Conservation (phyloP, 352 stramenopile species). For the Pseudoperonospora humuli region DNA sequence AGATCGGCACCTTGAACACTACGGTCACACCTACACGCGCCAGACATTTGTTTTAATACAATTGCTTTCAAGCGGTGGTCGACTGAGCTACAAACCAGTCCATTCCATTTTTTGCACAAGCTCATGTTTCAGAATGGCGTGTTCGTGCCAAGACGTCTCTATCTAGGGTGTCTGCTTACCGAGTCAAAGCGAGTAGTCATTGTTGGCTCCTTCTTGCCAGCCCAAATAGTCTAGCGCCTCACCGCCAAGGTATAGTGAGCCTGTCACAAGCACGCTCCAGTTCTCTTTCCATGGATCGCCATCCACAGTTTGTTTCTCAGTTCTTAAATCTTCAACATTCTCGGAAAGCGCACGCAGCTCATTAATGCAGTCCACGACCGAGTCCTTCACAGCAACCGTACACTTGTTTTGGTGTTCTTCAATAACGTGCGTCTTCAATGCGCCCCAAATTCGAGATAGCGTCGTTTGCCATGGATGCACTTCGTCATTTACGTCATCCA, state of each 20-base stretch:
- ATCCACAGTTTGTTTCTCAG: constrained; percentile 7
- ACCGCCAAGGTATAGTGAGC: constrained; percentile 66
- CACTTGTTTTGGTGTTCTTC: constrained; percentile 23
- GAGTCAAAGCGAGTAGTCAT: too few relatives aligned
- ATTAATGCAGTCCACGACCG: constrained; percentile 50
- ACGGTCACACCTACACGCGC: too few relatives aligned
- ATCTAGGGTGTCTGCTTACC: too few relatives aligned
- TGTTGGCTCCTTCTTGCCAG: constrained; percentile 49
- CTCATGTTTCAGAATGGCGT: too few relatives aligned
- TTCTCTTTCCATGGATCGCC: constrained; percentile 23
- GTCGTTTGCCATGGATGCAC: constrained; percentile 51
- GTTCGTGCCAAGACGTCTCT: too few relatives aligned
- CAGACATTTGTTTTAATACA: too few relatives aligned
- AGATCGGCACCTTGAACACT: too few relatives aligned
- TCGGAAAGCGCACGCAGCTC: constrained; percentile 35
- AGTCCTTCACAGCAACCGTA: constrained; percentile 38
- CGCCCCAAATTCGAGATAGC: constrained; percentile 44
- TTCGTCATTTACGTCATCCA: constrained; percentile 38
- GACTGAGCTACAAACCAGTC: too few relatives aligned
- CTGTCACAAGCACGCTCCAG: constrained; percentile 62
- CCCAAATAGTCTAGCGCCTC: constrained; percentile 53
- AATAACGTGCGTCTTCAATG: constrained; percentile 33
- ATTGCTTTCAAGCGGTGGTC: too few relatives aligned
- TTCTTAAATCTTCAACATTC: constrained; percentile 6
- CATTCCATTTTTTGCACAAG: too few relatives aligned